Evolutionary conservation across 768 basidiomycete species (phyloP), one percentile per base, ranked within the genome.

Genomic region (Kwoniella bestiolae): DNA sequence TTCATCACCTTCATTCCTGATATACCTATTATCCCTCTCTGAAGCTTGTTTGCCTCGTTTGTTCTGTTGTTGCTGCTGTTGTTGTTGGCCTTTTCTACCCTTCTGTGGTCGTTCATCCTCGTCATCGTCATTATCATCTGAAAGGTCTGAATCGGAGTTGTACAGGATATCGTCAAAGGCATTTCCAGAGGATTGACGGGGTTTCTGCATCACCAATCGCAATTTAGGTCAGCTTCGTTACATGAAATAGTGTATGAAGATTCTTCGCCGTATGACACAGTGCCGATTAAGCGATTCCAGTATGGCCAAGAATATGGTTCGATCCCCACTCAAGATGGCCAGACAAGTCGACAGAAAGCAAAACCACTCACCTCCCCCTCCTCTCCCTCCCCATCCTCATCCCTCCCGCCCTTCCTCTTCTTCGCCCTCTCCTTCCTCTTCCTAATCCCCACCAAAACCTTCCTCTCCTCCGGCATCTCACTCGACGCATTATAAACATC

Each of bases 81-180:
- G 60, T 26, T 66, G 56, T 25, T 63, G 69, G 21, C 56, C 52
- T 60, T 69, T 61, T 23, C 64, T 67, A 26, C 56, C 53, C 46
- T 61, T 52, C 34, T 62, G 58, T 60, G 61, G 26, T 53, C 55
- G 25, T 55, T n/a, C 35, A 32, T 21, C 29, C 2, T 29, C 65
- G 16, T 74, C 76, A 23, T 78, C 78, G 32, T 82, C 83, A 18
- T 72, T 75, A 44, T 80, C 82, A 67, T 89, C 88, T 2, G 88
- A 90, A 32, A 90, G 81, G 75, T 97, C 94, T 70, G 91, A 93
- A 76, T 98, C 96, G 76, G 92, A 95, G 45, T 94, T 94, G 79
- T 98, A 98, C 28, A 99, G 83, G 0, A 97, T 92, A 76, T 99
- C 94, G 78, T 99, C 94, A 69, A 98, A 99, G 0, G 94, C 94